Evolutionary conservation across 2,329 filamentous ascomycete genomes (phyloP).

Genomic region (Metarhizium guizhouense): DNA sequence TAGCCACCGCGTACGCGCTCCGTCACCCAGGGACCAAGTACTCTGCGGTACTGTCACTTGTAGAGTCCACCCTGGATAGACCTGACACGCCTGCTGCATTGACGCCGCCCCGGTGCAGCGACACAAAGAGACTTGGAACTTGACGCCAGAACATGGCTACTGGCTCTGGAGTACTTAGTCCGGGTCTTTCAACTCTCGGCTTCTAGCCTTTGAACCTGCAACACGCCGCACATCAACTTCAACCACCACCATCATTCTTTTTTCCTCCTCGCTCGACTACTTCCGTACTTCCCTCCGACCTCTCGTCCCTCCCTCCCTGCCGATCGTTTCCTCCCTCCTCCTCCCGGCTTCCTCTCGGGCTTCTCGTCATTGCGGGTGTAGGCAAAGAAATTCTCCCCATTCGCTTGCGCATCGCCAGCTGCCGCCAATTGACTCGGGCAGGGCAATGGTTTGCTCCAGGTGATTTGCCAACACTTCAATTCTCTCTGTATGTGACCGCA

Average conservation of each 20-base stretch:
- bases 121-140: background rate
- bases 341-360: background rate
- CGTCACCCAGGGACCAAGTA: background rate
- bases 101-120: background rate
- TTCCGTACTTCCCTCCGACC: background rate
- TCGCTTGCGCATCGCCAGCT: slow-evolving; percentile 6
- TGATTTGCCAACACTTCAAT: slow-evolving; percentile 17
- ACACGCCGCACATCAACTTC: slow-evolving; percentile 1
- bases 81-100: background rate
- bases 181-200: background rate
- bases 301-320: background rate
- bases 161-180: background rate
- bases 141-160: background rate
- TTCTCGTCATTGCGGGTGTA: background rate
- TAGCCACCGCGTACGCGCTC: background rate
- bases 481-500: slow-evolving; percentile 15
- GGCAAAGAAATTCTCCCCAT: slow-evolving; percentile 1
- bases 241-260: background rate
- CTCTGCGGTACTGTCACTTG: background rate
- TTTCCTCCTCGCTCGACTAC: background rate
- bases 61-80: background rate
- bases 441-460: slow-evolving; percentile 29
- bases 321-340: background rate
- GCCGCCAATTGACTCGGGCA: slow-evolving; percentile 26
- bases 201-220: background rate